These are phyloP conservation scores for Ormosia semicastrata DNA, from an alignment of 306 rosid genomes.

Conservation along the genomic window DNA sequence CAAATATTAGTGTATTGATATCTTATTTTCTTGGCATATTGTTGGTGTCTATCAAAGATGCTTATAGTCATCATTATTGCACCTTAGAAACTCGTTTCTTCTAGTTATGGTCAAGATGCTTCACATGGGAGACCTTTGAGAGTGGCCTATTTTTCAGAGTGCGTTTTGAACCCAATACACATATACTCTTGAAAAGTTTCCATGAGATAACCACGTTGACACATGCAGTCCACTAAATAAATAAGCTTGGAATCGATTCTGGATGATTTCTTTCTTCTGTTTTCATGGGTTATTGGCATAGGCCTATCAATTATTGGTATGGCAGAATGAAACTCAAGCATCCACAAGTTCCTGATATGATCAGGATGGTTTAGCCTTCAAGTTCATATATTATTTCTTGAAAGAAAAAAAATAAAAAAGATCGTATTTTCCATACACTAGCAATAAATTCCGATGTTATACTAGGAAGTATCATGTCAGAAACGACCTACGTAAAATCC, in stretches of 20 bases:
- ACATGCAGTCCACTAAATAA: background rate
- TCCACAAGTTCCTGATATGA: background rate
- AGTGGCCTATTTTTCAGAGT: background rate
- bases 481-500: too few relatives aligned
- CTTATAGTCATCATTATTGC: slow-evolving; percentile 25
- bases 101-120: slow-evolving; percentile 23
- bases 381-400: too few relatives aligned
- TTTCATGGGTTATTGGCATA: background rate
- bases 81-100: slow-evolving; percentile 25
- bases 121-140: background rate
- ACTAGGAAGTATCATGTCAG: too few relatives aligned
- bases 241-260: background rate
- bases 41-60: slow-evolving; percentile 33
- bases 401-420: too few relatives aligned
- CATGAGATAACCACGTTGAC: background rate
- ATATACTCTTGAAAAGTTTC: slow-evolving; percentile 10
- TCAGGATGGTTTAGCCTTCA: background rate
- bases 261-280: background rate
- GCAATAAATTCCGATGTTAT: too few relatives aligned
- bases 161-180: slow-evolving; percentile 9
- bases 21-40: slow-evolving; percentile 30
- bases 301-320: background rate
- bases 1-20: slow-evolving; percentile 28
- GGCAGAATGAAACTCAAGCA: background rate
- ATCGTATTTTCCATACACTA: too few relatives aligned